Evolutionary conservation across 139 green algal genomes (phyloP).

Genomic region (Chloropicon primus): DNA sequence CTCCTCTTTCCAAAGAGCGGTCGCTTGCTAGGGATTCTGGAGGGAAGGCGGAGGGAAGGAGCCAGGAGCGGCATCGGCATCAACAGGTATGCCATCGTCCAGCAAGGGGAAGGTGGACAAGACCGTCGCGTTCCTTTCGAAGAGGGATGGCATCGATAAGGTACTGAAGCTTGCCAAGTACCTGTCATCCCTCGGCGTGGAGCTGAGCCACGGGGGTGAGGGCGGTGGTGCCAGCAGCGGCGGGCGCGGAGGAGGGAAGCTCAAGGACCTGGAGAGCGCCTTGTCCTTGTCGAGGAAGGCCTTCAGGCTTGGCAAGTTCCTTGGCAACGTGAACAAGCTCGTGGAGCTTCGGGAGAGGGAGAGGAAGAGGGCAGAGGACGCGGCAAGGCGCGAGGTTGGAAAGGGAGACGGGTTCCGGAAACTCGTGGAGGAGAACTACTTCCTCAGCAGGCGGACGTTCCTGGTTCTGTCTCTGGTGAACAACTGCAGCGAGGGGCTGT

Average conservation of each 20-base stretch:
- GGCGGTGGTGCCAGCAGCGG: background rate
- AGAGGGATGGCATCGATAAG: slow-evolving; percentile 74
- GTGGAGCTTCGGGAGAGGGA: slow-evolving; percentile 25
- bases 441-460: slow-evolving; percentile 3
- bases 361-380: background rate
- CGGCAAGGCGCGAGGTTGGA: background rate
- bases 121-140: slow-evolving; percentile 44
- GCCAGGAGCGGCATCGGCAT: background rate
- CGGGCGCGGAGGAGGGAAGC: no score
- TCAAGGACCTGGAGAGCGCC: slow-evolving; percentile 42
- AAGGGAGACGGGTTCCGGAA: background rate
- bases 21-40: no score
- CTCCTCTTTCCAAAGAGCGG: no score
- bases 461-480: slow-evolving; percentile 43
- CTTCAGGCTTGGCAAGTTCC: slow-evolving; percentile 66
- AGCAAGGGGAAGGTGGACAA: slow-evolving; percentile 25
- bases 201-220: background rate
- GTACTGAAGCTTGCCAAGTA: slow-evolving; percentile 22
- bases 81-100: background rate
- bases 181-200: background rate
- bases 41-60: no score
- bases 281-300: slow-evolving; percentile 41
- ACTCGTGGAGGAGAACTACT: background rate
- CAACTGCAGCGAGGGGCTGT: slow-evolving; percentile 48
- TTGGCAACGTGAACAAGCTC: slow-evolving; percentile 50